Evolutionary conservation across 1,284 basidiomycete genomes (phyloP).

Genomic region (Tilletia indica): DNA sequence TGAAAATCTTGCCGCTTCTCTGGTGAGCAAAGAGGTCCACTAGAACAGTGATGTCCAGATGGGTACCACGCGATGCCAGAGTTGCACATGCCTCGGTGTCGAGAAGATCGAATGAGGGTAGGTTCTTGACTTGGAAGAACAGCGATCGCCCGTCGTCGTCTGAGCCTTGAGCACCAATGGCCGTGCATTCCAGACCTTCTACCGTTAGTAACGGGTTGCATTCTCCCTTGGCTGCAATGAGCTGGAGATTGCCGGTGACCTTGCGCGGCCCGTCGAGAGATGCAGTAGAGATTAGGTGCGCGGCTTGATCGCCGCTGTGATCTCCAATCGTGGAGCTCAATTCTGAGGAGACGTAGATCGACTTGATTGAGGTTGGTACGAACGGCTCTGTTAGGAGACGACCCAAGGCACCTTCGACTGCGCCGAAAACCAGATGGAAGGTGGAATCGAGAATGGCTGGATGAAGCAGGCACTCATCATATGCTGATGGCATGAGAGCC

Average conservation of each 20-base stretch:
- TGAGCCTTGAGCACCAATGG: not conserved
- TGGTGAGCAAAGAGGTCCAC: not conserved
- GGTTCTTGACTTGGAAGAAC: not conserved
- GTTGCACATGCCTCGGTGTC: not conserved
- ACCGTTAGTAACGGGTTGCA: not conserved
- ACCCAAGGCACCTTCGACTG: conserved; percentile 1
- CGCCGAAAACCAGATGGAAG: conserved; percentile 1
- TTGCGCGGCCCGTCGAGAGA: not conserved
- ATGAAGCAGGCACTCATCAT: not conserved
- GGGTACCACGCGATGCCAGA: not conserved
- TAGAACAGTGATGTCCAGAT: not conserved
- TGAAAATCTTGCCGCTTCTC: not conserved
- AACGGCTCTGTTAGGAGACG: not conserved
- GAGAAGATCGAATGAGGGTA: not conserved
- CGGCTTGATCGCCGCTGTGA: not conserved
- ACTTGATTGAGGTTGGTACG: not conserved
- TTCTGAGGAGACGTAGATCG: conserved; percentile 1
- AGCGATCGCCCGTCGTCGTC: not conserved
- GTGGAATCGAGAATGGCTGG: not conserved
- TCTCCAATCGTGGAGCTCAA: not conserved
- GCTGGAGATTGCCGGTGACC: not conserved
- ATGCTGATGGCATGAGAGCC: not conserved
- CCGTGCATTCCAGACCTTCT: not conserved
- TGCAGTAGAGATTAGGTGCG: not conserved
- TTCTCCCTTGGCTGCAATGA: not conserved